These are phyloP conservation scores for Clitopilus passeckerianus DNA, from an alignment of 768 basidiomycete species.

Conservation along the genomic window DNA sequence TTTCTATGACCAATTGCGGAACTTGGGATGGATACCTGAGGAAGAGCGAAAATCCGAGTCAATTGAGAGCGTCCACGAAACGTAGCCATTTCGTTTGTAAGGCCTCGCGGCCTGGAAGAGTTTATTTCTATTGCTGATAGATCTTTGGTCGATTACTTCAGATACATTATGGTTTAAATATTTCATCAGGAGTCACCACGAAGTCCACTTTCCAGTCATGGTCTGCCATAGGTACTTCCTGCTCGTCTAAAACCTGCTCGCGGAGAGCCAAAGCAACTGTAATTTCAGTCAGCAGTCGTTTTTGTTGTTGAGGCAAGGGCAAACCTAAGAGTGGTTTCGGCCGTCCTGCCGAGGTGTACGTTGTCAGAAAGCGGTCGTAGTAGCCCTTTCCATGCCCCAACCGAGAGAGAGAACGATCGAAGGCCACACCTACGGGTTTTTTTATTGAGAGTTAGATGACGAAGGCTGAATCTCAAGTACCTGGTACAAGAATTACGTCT, in stretches of 20 bases:
- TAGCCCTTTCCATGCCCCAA: constrained; percentile 83
- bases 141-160: no score
- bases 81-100: neutral
- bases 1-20: neutral
- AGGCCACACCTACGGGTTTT: constrained; percentile 56
- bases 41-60: constrained; percentile 5
- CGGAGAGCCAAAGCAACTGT: constrained; percentile 62
- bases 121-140: neutral
- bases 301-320: constrained; percentile 11
- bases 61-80: neutral
- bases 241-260: constrained; percentile 54
- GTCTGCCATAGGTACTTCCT: constrained; percentile 45
- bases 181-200: constrained; percentile 41
- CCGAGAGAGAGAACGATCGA: constrained; percentile 62
- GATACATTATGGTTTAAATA: constrained; percentile 6
- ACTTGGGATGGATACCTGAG: constrained; percentile 6
- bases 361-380: constrained; percentile 69
- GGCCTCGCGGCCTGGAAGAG: neutral
- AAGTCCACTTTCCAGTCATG: constrained; percentile 64
- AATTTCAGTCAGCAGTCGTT: neutral
- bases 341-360: constrained; percentile 40
- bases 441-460: neutral
- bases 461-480: constrained; percentile 24
- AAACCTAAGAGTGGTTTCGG: constrained; percentile 57
- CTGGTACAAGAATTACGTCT: constrained; percentile 67